Evolutionary conservation across 2,329 filamentous ascomycete genomes (phyloP).

Genomic region (Cytospora chrysosperma): DNA sequence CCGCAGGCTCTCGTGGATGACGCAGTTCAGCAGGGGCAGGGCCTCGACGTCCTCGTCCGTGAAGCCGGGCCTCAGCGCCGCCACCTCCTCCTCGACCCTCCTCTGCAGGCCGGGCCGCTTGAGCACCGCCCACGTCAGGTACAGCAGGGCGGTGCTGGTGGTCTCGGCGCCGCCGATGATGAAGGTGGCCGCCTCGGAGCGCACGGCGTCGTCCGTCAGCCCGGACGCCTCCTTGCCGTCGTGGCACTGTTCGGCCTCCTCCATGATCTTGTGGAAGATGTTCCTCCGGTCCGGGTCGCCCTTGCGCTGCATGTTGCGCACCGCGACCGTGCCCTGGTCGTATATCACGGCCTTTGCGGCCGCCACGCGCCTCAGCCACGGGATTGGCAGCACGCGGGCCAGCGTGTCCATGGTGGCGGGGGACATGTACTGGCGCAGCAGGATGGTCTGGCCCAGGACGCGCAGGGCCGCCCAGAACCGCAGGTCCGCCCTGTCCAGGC

Average conservation of each 20-base stretch:
- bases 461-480: slow-evolving; percentile 12
- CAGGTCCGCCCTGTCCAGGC: slow-evolving; percentile 33
- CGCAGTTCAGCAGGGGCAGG: slow-evolving; percentile 35
- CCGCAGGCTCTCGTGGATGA: slow-evolving; percentile 37
- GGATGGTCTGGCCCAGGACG: slow-evolving; percentile 10
- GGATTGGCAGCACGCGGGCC: slow-evolving; percentile 10
- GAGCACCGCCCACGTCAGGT: slow-evolving; percentile 35
- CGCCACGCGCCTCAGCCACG: slow-evolving; percentile 13
- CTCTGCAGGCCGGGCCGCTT: slow-evolving; percentile 26
- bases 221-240: slow-evolving; percentile 16
- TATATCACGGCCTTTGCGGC: slow-evolving; percentile 23
- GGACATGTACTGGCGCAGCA: slow-evolving; percentile 16
- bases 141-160: slow-evolving; percentile 41
- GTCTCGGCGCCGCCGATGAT: slow-evolving; percentile 46
- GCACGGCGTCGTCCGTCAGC: slow-evolving; percentile 32
- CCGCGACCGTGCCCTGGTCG: slow-evolving; percentile 22
- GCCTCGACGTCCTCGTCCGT: slow-evolving; percentile 32
- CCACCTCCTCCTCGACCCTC: slow-evolving; percentile 30
- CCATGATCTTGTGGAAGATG: slow-evolving; percentile 30
- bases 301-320: slow-evolving; percentile 22
- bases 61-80: slow-evolving; percentile 28
- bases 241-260: slow-evolving; percentile 30
- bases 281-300: slow-evolving; percentile 22
- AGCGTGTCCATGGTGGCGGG: slow-evolving; percentile 9
- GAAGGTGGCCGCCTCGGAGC: slow-evolving; percentile 36